phyloP scores from a whole-genome alignment of 495 filamentous ascomycete species.

The Neurospora africana region DNA sequence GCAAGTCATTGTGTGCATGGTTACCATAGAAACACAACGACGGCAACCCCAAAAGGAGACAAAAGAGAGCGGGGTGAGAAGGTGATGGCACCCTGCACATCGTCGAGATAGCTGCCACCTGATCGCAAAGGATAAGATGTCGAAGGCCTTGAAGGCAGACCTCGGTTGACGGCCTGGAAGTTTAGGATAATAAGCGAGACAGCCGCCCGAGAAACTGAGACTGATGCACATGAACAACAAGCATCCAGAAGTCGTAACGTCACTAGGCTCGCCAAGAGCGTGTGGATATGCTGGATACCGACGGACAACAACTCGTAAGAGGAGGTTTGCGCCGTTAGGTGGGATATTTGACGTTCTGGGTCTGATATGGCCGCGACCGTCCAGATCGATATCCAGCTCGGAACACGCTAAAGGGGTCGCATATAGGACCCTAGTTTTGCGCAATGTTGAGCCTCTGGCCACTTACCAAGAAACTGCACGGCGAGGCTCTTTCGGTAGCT shows the following conservation, averaged over 20 bases:
- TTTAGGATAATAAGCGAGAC: neutral
- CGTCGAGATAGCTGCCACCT: neutral
- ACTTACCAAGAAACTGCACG: neutral
- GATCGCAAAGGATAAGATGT: neutral
- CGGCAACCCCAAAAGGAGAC: neutral
- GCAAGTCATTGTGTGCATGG: neutral
- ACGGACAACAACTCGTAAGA: conserved; percentile 9
- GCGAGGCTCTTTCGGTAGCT: neutral
- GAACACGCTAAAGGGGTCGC: neutral
- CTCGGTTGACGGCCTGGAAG: neutral
- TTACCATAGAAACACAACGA: neutral
- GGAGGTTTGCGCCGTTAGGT: conserved; percentile 17
- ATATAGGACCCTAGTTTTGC: neutral
- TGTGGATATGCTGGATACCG: conserved; percentile 9
- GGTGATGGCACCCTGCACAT: neutral
- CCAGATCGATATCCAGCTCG: conserved; percentile 13
- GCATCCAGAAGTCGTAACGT: conserved; percentile 3
- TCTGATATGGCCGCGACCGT: conserved; percentile 7
- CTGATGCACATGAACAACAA: neutral
- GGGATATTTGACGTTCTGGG: conserved; percentile 10
- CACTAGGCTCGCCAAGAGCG: conserved; percentile 5
- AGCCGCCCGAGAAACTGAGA: neutral
- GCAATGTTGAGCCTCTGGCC: conserved; percentile 4
- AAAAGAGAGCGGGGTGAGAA: neutral
- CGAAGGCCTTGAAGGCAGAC: neutral